Conservation (phyloP, 768 basidiomycete genomes). For the Mycena galericulata region DNA sequence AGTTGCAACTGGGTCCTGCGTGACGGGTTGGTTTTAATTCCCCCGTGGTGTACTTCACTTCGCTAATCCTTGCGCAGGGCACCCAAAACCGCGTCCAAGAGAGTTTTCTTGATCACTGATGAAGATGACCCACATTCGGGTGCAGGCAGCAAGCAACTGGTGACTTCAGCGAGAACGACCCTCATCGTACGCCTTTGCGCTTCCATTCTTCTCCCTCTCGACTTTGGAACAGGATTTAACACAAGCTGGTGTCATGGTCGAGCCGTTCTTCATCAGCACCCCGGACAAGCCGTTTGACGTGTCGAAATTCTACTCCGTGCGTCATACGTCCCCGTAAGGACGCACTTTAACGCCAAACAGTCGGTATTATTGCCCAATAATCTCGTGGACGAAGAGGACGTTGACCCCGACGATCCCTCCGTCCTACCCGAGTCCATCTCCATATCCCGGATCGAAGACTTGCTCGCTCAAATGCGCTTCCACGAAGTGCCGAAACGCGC, state of each 20-base stretch:
- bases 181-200: constrained; percentile 61
- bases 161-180: constrained; percentile 79
- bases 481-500: constrained; percentile 88
- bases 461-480: constrained; percentile 84
- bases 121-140: constrained; percentile 82
- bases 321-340: constrained; percentile 35
- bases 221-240: constrained; percentile 73
- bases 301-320: constrained; percentile 83
- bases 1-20: constrained; percentile 92
- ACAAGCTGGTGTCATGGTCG: constrained; percentile 82
- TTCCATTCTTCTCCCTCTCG: constrained; percentile 11
- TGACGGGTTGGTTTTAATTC: constrained; percentile 71
- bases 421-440: constrained; percentile 78
- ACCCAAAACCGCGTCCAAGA: constrained; percentile 90
- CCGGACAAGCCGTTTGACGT: constrained; percentile 76
- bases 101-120: constrained; percentile 94
- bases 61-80: constrained; percentile 61
- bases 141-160: constrained; percentile 66
- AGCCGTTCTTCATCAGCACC: constrained; percentile 90
- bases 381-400: constrained; percentile 65
- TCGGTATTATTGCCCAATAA: constrained; percentile 69
- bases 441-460: constrained; percentile 81
- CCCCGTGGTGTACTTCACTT: not conserved
- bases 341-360: constrained; percentile 49
- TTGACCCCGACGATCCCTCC: constrained; percentile 51